Conservation (phyloP, 2,329 filamentous ascomycete species). For the Fusarium stilboides region DNA sequence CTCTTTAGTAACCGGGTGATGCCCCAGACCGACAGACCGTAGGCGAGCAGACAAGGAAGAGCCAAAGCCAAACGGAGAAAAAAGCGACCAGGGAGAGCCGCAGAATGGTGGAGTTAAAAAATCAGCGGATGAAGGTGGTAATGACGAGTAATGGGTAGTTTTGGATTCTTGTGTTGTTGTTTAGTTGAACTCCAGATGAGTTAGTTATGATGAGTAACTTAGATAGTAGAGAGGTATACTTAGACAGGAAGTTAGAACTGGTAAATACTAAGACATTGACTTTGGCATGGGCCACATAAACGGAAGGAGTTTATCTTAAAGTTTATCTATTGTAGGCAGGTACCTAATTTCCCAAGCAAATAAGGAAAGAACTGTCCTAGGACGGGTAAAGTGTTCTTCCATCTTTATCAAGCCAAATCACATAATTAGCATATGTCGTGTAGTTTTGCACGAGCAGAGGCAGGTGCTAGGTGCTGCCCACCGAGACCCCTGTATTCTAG, state of each 20-base stretch:
- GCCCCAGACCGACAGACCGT: conserved; percentile 18
- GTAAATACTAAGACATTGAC: background rate
- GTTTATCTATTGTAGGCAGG: conserved; percentile 26
- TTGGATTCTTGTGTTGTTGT: background rate
- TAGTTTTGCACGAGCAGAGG: conserved; percentile 7
- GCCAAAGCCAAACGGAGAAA: conserved; percentile 17
- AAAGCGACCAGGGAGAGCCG: conserved; percentile 1
- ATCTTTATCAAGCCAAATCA: background rate
- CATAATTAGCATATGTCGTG: background rate
- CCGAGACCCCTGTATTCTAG: conserved; percentile 31
- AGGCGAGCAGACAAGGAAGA: conserved; percentile 11
- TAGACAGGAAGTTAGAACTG: too few species aligned
- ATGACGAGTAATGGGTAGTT: background rate
- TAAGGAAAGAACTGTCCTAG: background rate
- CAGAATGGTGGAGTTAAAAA: conserved; percentile 21
- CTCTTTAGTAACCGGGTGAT: conserved; percentile 3
- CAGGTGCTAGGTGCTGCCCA: conserved; percentile 15
- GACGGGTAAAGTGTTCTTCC: conserved; percentile 2
- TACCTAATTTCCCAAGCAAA: conserved; percentile 7
- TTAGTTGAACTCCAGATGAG: too few species aligned
- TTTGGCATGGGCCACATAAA: conserved; percentile 3
- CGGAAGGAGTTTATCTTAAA: conserved; percentile 33
- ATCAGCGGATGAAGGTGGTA: background rate
- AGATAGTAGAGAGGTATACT: background rate
- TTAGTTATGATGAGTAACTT: background rate